phyloP scores from a whole-genome alignment of 257 asterid species.

The Lavandula angustifolia region DNA sequence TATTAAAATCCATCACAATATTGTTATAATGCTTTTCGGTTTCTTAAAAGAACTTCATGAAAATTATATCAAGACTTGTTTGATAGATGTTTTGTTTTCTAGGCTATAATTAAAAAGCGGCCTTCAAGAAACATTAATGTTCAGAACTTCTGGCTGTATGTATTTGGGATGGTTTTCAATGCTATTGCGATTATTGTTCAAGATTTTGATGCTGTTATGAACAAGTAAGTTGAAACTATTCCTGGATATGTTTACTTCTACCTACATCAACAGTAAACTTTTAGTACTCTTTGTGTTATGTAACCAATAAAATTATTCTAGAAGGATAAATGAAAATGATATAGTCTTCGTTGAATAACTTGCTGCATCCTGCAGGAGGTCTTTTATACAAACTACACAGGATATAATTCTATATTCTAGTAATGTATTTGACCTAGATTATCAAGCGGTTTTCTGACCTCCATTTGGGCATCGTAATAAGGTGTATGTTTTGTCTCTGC shows the following conservation, averaged over 20 bases:
- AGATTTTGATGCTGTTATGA: slow-evolving; percentile 88
- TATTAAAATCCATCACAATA: slow-evolving; percentile 3
- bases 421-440: slow-evolving; percentile 23
- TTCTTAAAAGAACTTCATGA: slow-evolving; percentile 9
- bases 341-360: slow-evolving; percentile 10
- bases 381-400: slow-evolving; percentile 19
- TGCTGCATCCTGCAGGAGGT: slow-evolving; percentile 5
- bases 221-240: slow-evolving; percentile 57
- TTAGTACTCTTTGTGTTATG: slow-evolving; percentile 2
- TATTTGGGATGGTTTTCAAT: slow-evolving; percentile 97
- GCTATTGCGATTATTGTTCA: slow-evolving; percentile 80
- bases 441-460: slow-evolving; percentile 20
- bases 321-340: slow-evolving; percentile 11
- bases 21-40: slow-evolving; percentile 9
- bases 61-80: slow-evolving; percentile 20
- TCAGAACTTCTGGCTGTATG: slow-evolving; percentile 98
- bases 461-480: slow-evolving; percentile 8
- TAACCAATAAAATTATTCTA: slow-evolving; percentile 25
- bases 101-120: slow-evolving; percentile 90
- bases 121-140: slow-evolving; percentile 98
- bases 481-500: slow-evolving; percentile 26
- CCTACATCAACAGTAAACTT: not conserved
- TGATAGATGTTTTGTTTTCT: slow-evolving; percentile 38
- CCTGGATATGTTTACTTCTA: slow-evolving; percentile 9
- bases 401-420: slow-evolving; percentile 13